Conservation (phyloP, 2,329 filamentous ascomycete species). For the Stylonectria norvegica region DNA sequence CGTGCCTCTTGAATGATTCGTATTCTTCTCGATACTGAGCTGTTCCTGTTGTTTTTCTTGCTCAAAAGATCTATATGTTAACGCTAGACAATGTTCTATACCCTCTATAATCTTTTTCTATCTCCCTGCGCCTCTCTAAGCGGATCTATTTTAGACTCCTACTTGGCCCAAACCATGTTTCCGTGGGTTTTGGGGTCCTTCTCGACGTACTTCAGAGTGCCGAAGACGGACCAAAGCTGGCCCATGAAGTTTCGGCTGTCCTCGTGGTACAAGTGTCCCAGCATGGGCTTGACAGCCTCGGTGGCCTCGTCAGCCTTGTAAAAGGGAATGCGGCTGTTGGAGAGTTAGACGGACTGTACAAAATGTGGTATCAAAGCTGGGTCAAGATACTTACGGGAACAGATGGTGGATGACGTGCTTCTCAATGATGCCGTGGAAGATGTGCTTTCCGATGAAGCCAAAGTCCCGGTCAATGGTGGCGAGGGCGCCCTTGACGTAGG, state of each 20-base stretch:
- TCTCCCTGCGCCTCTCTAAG: no score
- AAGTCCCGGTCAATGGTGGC: conserved; percentile 62
- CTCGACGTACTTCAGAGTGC: conserved; percentile 30
- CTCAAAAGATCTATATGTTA: no score
- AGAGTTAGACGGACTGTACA: conserved; percentile 1
- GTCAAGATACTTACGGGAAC: conserved; percentile 40
- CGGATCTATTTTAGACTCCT: no score
- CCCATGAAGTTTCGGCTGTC: conserved; percentile 29
- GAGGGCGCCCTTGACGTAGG: conserved; percentile 57
- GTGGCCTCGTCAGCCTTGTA: conserved; percentile 54
- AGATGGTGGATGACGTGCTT: conserved; percentile 61
- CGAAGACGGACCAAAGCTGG: conserved; percentile 28
- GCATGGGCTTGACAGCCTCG: conserved; percentile 74
- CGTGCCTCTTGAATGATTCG: no score
- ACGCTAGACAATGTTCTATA: no score
- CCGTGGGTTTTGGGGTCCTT: conserved; percentile 23
- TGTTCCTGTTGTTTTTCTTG: no score
- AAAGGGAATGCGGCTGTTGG: conserved; percentile 30
- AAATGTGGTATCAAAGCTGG: not conserved
- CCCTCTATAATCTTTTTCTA: no score
- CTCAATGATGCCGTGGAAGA: conserved; percentile 61
- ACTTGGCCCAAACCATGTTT: conserved; percentile 27
- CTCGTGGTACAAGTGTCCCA: conserved; percentile 83
- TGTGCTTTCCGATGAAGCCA: conserved; percentile 57
- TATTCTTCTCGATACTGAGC: no score